Conservation (phyloP, 805 yeast species). For the Candida dajiaensis region DNA sequence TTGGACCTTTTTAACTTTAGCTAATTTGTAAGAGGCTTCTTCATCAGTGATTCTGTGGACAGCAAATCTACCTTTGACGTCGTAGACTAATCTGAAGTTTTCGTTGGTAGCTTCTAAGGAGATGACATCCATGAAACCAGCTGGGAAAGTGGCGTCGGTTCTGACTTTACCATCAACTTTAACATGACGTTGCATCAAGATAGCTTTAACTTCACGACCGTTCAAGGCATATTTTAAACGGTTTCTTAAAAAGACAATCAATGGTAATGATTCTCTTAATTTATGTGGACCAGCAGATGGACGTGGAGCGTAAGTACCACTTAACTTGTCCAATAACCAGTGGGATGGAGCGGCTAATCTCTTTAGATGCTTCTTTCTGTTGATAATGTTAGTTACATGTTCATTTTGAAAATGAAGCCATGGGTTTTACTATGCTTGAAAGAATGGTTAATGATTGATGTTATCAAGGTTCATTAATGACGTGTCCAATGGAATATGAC, state of each 20-base stretch:
- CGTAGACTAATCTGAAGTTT: conserved; percentile 98
- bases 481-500: too few relatives aligned
- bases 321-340: conserved; percentile 99
- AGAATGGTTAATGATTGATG: too few relatives aligned
- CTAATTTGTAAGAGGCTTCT: conserved; percentile 97
- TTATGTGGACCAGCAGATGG: conserved; percentile 99
- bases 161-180: conserved; percentile 99
- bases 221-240: conserved; percentile 97
- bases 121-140: conserved; percentile 99
- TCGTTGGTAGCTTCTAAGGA: conserved; percentile 97
- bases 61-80: conserved; percentile 98
- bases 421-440: not conserved
- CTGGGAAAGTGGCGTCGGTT: conserved; percentile 98
- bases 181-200: conserved; percentile 96
- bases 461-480: too few relatives aligned
- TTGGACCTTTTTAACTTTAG: conserved; percentile 96
- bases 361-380: conserved; percentile 96
- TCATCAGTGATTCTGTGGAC: conserved; percentile 99
- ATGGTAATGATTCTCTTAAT: conserved; percentile 96
- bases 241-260: conserved; percentile 95
- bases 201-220: conserved; percentile 98
- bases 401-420: not conserved
- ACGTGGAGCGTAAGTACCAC: conserved; percentile 99
- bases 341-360: conserved; percentile 99
- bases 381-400: conserved; percentile 17